phyloP scores from a whole-genome alignment of 805 yeast species.

The Starmerella cellae region DNA sequence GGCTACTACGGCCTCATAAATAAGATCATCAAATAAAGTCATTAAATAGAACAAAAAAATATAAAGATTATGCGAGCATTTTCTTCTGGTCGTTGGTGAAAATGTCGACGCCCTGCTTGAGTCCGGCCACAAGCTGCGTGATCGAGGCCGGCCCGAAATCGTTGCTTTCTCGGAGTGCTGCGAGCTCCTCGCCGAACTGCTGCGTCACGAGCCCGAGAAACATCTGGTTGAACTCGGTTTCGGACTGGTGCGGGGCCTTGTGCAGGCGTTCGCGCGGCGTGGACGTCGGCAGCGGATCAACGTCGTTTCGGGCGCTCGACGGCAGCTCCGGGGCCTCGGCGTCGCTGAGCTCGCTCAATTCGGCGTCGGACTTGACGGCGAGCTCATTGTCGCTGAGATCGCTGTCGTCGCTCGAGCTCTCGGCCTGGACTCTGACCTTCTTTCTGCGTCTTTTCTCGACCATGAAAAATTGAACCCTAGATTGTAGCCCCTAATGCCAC shows the following conservation, averaged over 20 bases:
- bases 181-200: slow-evolving; percentile 35
- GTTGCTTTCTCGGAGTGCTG: slow-evolving; percentile 32
- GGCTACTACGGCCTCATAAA: slow-evolving; percentile 14
- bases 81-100: slow-evolving; percentile 26
- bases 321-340: slow-evolving; percentile 3
- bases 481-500: not conserved
- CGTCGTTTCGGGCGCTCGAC: slow-evolving; percentile 6
- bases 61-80: slow-evolving; percentile 10
- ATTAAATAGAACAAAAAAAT: too few relatives aligned
- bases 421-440: slow-evolving; percentile 21
- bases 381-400: slow-evolving; percentile 1
- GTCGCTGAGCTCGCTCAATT: slow-evolving; percentile 18
- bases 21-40: slow-evolving; percentile 7
- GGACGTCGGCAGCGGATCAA: not conserved
- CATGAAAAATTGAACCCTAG: not conserved
- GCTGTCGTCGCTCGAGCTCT: slow-evolving; percentile 17
- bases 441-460: slow-evolving; percentile 22
- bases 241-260: slow-evolving; percentile 14
- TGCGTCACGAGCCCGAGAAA: slow-evolving; percentile 36
- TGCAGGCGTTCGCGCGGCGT: slow-evolving; percentile 19
- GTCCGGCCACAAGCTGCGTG: slow-evolving; percentile 26
- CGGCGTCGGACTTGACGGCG: slow-evolving; percentile 4
- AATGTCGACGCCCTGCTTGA: slow-evolving; percentile 30
- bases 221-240: slow-evolving; percentile 25
- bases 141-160: slow-evolving; percentile 30